Base-by-base conservation (phyloP, 2,329 filamentous ascomycete species). In the Penicillium sp. region DNA sequence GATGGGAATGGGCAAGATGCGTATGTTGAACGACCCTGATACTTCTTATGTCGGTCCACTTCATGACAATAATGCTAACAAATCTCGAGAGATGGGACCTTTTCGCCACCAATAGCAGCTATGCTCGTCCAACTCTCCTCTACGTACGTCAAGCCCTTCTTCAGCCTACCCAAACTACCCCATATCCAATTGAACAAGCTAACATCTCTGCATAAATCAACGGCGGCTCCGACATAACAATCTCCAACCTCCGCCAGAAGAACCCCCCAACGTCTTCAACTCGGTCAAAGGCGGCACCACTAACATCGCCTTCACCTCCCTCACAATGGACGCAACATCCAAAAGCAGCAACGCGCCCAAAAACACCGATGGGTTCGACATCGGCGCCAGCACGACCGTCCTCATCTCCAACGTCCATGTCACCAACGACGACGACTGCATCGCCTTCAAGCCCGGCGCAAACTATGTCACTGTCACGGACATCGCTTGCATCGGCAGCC, bases 241-340 rank as follows among this genome's bases (percentile, higher is more conserved):
- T 82, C 19, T 67, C 69, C 4, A 73, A 73, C 19, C 60, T 82
- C 19, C 65, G 62, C 6, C 69, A 78, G 22, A 77, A 75, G 59
- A 80, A 82, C 55, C 72, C 79, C 79, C 79, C 0, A 80, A 79
- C 31, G 78, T 80, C 18, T 81, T 82, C 69, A 73, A 76, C 59
- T 76, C 74, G 2, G 69, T 73, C 18, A 77, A 73, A 13, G 77
- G 77, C 1, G 67, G 66, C 36, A 72, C 75, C 1, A 68, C 59
- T 1, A 75, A 77, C 16, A 66, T 79, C 9, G 56, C 59, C 1
- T 81, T 78, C 62, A 64, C 67, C n/a, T 57, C 69, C 47, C 69
- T 81, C 27, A 73, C 67, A 4, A 68, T 82, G 49, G 71, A 69
- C 9, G 78, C 79, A 0, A 68, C 68, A 2, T 79, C 77, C 3